Percentiles rank a stretch among this genome's conserved stretches.
phyloP scores from a whole-genome alignment of 2,329 filamentous ascomycete species.

The Grosmannia penicillata region DNA sequence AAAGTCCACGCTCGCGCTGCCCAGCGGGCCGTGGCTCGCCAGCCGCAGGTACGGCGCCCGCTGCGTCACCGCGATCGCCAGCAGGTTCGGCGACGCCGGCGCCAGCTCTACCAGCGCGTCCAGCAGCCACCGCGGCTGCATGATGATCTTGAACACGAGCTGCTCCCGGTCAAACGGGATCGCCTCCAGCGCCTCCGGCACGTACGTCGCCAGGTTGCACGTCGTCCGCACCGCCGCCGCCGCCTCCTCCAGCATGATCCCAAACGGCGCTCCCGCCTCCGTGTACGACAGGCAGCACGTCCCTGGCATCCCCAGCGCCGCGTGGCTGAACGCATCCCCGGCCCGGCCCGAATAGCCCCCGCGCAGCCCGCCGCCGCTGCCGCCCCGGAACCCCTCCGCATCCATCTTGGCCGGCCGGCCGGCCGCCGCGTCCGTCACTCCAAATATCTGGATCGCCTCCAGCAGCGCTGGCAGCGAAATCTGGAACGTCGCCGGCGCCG shows the following conservation, averaged over 20 bases:
- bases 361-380: constrained; percentile 30
- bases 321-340: constrained; percentile 66
- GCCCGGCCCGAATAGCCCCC: neutral
- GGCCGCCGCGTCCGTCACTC: constrained; percentile 55
- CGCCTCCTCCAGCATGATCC: constrained; percentile 72
- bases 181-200: constrained; percentile 57
- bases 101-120: constrained; percentile 58
- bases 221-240: constrained; percentile 79
- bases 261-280: constrained; percentile 61
- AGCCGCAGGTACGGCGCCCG: constrained; percentile 60
- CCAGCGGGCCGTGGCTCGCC: constrained; percentile 44
- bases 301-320: constrained; percentile 68
- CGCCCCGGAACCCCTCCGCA: constrained; percentile 45
- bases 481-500: constrained; percentile 52
- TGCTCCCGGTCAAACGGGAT: constrained; percentile 79
- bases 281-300: constrained; percentile 74
- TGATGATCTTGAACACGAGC: constrained; percentile 84
- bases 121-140: constrained; percentile 60
- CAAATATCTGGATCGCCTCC: constrained; percentile 91
- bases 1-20: constrained; percentile 53
- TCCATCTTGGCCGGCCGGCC: constrained; percentile 40
- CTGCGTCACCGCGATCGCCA: constrained; percentile 53
- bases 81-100: constrained; percentile 54
- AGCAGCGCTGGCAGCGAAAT: constrained; percentile 77
- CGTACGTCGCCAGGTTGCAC: constrained; percentile 80